Conservation (phyloP, 495 filamentous ascomycete genomes). For the Halenospora varia region DNA sequence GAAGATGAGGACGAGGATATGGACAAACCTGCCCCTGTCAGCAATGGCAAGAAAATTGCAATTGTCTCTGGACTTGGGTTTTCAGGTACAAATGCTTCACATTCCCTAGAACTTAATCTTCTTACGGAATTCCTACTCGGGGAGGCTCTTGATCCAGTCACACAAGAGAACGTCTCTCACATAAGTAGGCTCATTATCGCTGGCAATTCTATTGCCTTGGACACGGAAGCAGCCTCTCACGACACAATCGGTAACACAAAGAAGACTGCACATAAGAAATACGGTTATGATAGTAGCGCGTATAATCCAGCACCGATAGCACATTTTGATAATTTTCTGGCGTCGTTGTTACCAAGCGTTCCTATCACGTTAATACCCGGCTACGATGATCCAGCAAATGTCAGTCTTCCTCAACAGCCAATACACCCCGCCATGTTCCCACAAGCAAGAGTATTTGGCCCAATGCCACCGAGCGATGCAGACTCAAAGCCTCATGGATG, state of each 20-base stretch:
- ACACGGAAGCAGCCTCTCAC: conserved; percentile 31
- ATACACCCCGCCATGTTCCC: conserved; percentile 84
- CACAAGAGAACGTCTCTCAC: conserved; percentile 55
- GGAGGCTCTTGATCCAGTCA: conserved; percentile 57
- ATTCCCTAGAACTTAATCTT: conserved; percentile 69
- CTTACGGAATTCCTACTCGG: conserved; percentile 86
- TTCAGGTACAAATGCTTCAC: conserved; percentile 62
- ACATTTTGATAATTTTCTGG: conserved; percentile 78
- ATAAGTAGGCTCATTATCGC: conserved; percentile 88
- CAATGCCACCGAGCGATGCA: conserved; percentile 40
- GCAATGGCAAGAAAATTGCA: conserved; percentile 63
- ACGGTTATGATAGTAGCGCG: conserved; percentile 85
- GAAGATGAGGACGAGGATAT: conserved; percentile 36
- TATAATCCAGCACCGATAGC: conserved; percentile 84
- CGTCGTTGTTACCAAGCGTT: conserved; percentile 73
- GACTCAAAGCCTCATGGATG: conserved; percentile 59
- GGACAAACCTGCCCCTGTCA: conserved; percentile 37
- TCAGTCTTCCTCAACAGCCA: conserved; percentile 74
- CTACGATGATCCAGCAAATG: conserved; percentile 71
- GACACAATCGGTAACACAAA: conserved; percentile 31
- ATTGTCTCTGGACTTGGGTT: conserved; percentile 87
- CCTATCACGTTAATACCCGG: conserved; percentile 79
- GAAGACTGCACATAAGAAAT: conserved; percentile 62
- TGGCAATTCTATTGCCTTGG: conserved; percentile 72
- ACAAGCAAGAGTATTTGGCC: conserved; percentile 61